Conservation (phyloP, 805 yeast species). For the Kuraishia borneana region DNA sequence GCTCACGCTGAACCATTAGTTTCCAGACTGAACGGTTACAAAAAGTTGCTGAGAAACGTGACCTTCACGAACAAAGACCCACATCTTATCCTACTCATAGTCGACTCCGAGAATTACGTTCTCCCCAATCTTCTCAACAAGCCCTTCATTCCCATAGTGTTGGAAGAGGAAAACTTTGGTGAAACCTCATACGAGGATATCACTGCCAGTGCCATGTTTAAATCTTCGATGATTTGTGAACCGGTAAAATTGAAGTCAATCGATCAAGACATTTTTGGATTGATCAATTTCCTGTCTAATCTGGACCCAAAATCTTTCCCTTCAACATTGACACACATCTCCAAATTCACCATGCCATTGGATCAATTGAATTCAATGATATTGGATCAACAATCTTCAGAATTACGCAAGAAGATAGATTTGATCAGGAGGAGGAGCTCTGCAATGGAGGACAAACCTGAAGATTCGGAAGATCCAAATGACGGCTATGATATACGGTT, state of each 20-base stretch:
- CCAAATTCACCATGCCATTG: slow-evolving; percentile 1
- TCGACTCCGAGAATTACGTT: slow-evolving; percentile 16
- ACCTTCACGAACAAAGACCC: slow-evolving; percentile 13
- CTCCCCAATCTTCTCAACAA: slow-evolving; percentile 15
- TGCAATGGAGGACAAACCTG: too few species aligned
- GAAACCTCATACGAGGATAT: slow-evolving; percentile 1
- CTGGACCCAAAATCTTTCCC: neutral
- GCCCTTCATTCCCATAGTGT: slow-evolving; percentile 19
- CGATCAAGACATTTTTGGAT: slow-evolving; percentile 17
- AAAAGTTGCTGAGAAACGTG: slow-evolving; percentile 13
- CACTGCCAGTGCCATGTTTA: slow-evolving; percentile 1
- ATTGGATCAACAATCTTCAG: neutral
- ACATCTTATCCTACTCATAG: slow-evolving; percentile 15
- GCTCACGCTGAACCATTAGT: slow-evolving; percentile 9
- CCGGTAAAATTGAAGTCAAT: slow-evolving; percentile 17
- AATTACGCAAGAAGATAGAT: neutral
- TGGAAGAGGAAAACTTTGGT: slow-evolving; percentile 5
- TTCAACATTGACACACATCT: neutral
- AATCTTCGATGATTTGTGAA: slow-evolving; percentile 18
- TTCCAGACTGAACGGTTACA: slow-evolving; percentile 13
- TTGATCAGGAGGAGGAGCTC: neutral
- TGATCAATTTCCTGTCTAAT: slow-evolving; percentile 18
- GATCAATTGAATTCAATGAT: neutral
- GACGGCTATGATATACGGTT: slow-evolving; percentile 7
- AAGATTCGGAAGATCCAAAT: neutral